Conservation (phyloP, 371 early-diverging fungal species). For the Choanephora cucurbitarum region DNA sequence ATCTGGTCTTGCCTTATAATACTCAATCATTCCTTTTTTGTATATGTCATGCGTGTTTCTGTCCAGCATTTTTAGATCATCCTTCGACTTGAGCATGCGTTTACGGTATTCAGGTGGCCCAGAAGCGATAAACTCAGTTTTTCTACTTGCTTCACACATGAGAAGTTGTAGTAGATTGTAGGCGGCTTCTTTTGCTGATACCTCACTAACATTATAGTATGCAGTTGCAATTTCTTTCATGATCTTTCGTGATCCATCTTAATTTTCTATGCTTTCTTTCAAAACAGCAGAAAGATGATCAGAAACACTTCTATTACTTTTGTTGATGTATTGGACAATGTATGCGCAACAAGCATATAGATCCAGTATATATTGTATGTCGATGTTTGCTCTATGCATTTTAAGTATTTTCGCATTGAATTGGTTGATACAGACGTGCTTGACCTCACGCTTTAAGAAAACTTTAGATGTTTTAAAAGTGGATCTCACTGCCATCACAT, state of each 20-base stretch:
- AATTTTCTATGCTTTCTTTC: neutral
- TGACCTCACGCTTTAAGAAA: neutral
- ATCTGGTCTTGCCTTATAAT: neutral
- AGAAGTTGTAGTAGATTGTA: neutral
- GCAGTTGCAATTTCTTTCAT: neutral
- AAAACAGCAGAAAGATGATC: neutral
- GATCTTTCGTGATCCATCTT: neutral
- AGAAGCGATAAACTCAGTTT: neutral
- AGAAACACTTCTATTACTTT: neutral
- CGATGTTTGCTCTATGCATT: neutral
- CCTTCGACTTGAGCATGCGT: neutral
- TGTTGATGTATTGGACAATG: neutral
- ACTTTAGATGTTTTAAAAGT: neutral
- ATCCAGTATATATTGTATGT: constrained; percentile 4
- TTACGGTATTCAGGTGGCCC: neutral
- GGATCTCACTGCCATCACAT: neutral
- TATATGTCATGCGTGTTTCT: neutral
- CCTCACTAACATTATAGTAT: neutral
- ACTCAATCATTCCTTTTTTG: neutral
- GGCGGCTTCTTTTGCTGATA: neutral
- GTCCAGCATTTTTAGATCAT: neutral
- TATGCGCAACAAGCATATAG: constrained; percentile 4
- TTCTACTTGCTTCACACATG: neutral
- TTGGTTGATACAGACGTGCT: neutral
- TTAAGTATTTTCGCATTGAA: constrained; percentile 1